Conservation (phyloP, 495 filamentous ascomycete genomes). For the Cladorrhinum samala region DNA sequence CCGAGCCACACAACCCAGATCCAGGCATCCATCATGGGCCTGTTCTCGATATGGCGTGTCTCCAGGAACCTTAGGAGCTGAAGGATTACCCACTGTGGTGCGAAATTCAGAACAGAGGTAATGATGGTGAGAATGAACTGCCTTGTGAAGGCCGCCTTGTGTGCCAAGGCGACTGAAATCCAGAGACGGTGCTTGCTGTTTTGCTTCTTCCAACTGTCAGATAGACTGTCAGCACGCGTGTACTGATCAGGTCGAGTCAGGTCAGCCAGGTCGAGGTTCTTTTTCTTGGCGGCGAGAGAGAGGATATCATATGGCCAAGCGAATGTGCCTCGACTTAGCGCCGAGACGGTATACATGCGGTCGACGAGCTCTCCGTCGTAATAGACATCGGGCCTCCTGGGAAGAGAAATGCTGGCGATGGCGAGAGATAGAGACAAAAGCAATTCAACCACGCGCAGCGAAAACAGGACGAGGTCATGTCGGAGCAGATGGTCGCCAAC, state of each 20-base stretch:
- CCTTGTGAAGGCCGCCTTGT: slow-evolving; percentile 46
- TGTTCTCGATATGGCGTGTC: slow-evolving; percentile 36
- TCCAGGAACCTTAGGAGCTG: slow-evolving; percentile 62
- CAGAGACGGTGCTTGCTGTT: slow-evolving; percentile 51
- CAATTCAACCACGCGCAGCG: slow-evolving; percentile 36
- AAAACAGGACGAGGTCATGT: slow-evolving; percentile 17
- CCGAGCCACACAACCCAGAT: slow-evolving; percentile 63
- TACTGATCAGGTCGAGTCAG: slow-evolving; percentile 50
- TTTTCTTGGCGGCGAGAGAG: slow-evolving; percentile 45
- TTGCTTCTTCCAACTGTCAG: slow-evolving; percentile 46
- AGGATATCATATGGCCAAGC: slow-evolving; percentile 55
- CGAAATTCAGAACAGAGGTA: slow-evolving; percentile 54
- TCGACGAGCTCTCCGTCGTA: slow-evolving; percentile 56
- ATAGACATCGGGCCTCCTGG: slow-evolving; percentile 62
- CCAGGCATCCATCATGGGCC: slow-evolving; percentile 48
- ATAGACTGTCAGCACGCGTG: slow-evolving; percentile 42
- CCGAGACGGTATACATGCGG: slow-evolving; percentile 53
- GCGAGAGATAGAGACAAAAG: slow-evolving; percentile 28
- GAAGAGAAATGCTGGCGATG: slow-evolving; percentile 44
- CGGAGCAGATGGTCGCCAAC: slow-evolving; percentile 27
- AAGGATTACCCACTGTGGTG: slow-evolving; percentile 63
- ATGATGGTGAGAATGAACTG: slow-evolving; percentile 51
- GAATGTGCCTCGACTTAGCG: slow-evolving; percentile 57
- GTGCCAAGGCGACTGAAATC: slow-evolving; percentile 50
- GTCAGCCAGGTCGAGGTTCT: slow-evolving; percentile 52